Evolutionary conservation across 2,329 filamentous ascomycete genomes (phyloP).

Genomic region (Huntiella moniliformis): DNA sequence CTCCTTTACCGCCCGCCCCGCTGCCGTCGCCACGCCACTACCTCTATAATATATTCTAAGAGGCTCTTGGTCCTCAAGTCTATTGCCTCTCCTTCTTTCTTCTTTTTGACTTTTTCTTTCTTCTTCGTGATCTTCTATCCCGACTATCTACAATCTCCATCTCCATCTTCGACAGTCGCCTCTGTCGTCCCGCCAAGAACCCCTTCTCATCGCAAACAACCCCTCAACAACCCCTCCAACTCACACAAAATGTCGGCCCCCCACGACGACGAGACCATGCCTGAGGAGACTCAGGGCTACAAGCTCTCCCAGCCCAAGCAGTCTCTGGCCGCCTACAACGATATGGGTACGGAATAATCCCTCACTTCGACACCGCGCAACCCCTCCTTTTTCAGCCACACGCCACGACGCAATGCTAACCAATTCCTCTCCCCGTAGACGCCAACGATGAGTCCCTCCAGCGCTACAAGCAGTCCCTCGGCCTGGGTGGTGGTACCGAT

Average conservation of each 20-base stretch:
- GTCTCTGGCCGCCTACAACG: constrained; percentile 81
- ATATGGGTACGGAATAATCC: constrained; percentile 46
- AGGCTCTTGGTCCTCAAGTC: constrained; percentile 2
- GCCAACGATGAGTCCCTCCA: constrained; percentile 79
- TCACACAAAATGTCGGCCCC: constrained; percentile 23
- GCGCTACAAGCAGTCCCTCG: constrained; percentile 93
- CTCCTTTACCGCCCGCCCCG: constrained; percentile 3
- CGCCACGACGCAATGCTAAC: constrained; percentile 1
- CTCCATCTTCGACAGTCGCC: not conserved
- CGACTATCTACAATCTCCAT: not conserved
- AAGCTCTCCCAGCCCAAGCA: constrained; percentile 95
- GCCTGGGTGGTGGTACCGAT: constrained; percentile 55
- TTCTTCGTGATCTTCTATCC: not conserved
- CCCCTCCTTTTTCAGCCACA: too few species aligned
- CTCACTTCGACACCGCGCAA: not conserved
- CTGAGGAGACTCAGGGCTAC: constrained; percentile 85
- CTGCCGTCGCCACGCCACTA: constrained; percentile 5
- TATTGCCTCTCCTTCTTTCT: constrained; percentile 2
- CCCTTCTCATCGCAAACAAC: constrained; percentile 5
- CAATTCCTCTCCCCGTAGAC: constrained; percentile 23
- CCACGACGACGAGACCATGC: constrained; percentile 61
- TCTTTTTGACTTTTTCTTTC: not conserved
- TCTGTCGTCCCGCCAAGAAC: not conserved
- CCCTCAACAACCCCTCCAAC: too few species aligned
- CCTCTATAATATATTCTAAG: not conserved